Base-by-base conservation (phyloP, 2,329 filamentous ascomycete species). In the Scedosporium dehoogii region DNA sequence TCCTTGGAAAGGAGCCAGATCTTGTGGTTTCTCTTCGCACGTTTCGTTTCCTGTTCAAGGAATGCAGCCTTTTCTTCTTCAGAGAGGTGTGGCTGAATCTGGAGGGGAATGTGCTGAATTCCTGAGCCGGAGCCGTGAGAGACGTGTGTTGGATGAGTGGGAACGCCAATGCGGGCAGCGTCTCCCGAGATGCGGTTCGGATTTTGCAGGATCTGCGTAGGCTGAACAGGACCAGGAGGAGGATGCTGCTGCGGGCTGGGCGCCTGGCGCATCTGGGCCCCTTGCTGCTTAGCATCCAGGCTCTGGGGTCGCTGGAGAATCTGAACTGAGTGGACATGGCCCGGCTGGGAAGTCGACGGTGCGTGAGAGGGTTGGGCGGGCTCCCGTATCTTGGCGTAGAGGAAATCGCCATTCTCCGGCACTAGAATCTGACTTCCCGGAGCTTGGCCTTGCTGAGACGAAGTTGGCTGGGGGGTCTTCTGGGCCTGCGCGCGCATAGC, bases 21-120 rank as follows among this genome's bases (percentile, higher is more conserved):
- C 79, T 99, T 99, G 78, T 97, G 93, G 71, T 99, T 97, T 51
- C 94, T 86, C 80, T 99, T 99, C 5, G 94, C 92, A 59, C 94
- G 87, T 75, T 92, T 94, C 0, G 92, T 92, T 74, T 99, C 94
- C 73, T 96, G 92, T 66, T 91, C 87, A 61, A 97, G 75, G 71
- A 92, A 94, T 1, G 88, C 86, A 2, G 87, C 85, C 71, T 91
- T 91, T 66, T 97, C 91, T 65, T 92, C 87, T 67, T 96, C 91
- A 0, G 90, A 87, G 65, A 97, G 90, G 82, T 69, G 89, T 82
- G 65, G 63, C 59, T 74, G 72, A 21, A 73, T 71, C 58, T 74
- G 73, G 25, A 72, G 67, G 38, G 75, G 71, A 44, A 75, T 62
- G 48, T 74, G 73, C 5, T 72, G 66, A 12, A 73, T 64, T 14